Base-by-base conservation (phyloP, 352 stramenopile species). In the Globisporangium splendens region DNA sequence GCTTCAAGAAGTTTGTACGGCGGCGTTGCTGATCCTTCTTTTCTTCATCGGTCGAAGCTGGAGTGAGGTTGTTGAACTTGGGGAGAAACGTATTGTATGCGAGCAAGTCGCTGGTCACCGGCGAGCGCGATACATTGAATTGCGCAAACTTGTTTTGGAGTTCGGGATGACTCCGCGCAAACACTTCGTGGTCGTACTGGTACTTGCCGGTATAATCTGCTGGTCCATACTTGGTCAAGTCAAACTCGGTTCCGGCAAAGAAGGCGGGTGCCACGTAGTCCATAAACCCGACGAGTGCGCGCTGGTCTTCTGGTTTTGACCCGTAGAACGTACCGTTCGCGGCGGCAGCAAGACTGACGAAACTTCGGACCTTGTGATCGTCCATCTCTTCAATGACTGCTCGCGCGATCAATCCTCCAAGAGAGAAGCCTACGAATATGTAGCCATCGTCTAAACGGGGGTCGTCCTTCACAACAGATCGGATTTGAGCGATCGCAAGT, bases 381-480 rank as follows among this genome's bases (percentile, higher is more conserved):
- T 88, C 71, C 77, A 80, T 83, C 42, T 79, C 49, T 60, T 88
- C 73, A n/a, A 81, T 65, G 21, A 88, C 75, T 0, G 59, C 64
- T 3, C 73, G 65, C 41, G 73, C 69, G 24, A 86, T 65, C 21
- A 73, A 50, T n/a, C n/a, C n/a, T n/a, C n/a, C n/a, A n/a, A n/a
- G n/a, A n/a, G n/a, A n/a, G n/a, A n/a, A n/a, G n/a, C n/a, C n/a
- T n/a, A n/a, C n/a, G n/a, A n/a, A n/a, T n/a, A n/a, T n/a, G n/a
- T n/a, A n/a, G n/a, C n/a, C n/a, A n/a, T n/a, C n/a, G n/a, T n/a
- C n/a, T n/a, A n/a, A n/a, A n/a, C n/a, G n/a, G n/a, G n/a, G n/a
- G n/a, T n/a, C n/a, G n/a, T n/a, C n/a, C n/a, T n/a, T n/a, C n/a
- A n/a, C n/a, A n/a, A n/a, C n/a, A n/a, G n/a, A n/a, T n/a, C n/a